Conservation (phyloP, 257 asterid genomes). For the Mitragyna speciosa region DNA sequence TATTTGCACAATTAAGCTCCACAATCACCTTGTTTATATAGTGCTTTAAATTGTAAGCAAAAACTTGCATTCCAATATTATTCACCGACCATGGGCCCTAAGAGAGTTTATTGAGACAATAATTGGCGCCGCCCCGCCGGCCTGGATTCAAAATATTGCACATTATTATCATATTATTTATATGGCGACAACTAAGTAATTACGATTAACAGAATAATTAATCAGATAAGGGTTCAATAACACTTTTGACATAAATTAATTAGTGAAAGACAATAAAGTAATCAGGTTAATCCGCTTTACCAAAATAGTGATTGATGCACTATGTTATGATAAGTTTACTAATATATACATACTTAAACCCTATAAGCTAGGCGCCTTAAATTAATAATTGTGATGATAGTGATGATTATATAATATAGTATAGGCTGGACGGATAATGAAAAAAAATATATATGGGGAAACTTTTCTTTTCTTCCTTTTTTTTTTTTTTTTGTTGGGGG, state of each 20-base stretch:
- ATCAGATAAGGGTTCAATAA: neutral
- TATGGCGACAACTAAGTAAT: slow-evolving; percentile 19
- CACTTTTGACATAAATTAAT: neutral
- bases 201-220: neutral
- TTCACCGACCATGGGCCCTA: slow-evolving; percentile 55
- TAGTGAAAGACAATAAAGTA: neutral
- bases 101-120: slow-evolving; percentile 21
- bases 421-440: neutral
- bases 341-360: slow-evolving; percentile 11
- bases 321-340: slow-evolving; percentile 10
- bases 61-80: slow-evolving; percentile 16
- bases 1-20: slow-evolving; percentile 18
- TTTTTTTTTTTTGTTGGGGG: neutral
- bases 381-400: slow-evolving; percentile 6
- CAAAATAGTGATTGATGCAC: slow-evolving; percentile 6
- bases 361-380: neutral
- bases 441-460: neutral
- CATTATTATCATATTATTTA: neutral
- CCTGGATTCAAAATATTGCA: slow-evolving; percentile 26
- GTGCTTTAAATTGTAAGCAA: slow-evolving; percentile 13
- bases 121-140: slow-evolving; percentile 71
- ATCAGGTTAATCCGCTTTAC: neutral
- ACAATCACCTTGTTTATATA: slow-evolving; percentile 37
- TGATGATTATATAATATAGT: neutral
- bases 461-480: neutral